phyloP scores from a whole-genome alignment of 2,329 filamentous ascomycete genomes.

The Aspergillus sp. region DNA sequence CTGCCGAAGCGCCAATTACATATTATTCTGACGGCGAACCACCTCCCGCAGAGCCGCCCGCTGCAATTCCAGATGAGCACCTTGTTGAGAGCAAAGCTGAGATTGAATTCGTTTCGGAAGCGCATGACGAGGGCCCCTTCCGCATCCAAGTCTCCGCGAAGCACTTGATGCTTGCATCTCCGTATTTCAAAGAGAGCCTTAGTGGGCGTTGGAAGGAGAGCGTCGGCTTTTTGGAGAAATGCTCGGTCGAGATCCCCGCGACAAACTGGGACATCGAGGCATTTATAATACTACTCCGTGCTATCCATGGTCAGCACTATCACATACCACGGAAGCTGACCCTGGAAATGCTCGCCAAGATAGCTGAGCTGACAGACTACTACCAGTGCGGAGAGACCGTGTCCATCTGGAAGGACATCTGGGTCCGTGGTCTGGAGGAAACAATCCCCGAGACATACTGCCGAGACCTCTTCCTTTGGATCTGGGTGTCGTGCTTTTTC shows the following conservation, averaged over 20 bases:
- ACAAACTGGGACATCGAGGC: constrained; percentile 29
- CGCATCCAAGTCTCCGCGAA: constrained; percentile 10
- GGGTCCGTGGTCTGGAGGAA: constrained; percentile 12
- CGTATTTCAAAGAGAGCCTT: constrained; percentile 6
- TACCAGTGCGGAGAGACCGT: constrained; percentile 23
- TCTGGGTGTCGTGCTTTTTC: constrained; percentile 27
- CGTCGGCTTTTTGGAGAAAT: constrained; percentile 14
- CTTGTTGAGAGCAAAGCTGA: too few relatives aligned
- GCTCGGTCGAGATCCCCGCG: constrained; percentile 25
- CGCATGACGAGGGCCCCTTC: too few relatives aligned
- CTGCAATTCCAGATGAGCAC: too few relatives aligned
- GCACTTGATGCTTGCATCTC: constrained; percentile 26
- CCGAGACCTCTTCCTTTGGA: constrained; percentile 16
- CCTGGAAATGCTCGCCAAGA: constrained; percentile 30
- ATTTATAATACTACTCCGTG: constrained; percentile 28
- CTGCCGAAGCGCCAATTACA: too few relatives aligned
- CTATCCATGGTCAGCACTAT: constrained; percentile 27
- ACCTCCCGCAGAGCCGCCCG: too few relatives aligned
- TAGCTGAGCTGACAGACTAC: constrained; percentile 30
- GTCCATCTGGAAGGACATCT: too few relatives aligned
- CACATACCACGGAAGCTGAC: constrained; percentile 19
- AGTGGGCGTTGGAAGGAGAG: constrained; percentile 28
- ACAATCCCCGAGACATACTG: constrained; percentile 6
- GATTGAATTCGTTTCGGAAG: too few relatives aligned
- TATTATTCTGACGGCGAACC: too few relatives aligned